Conservation (phyloP, 805 yeast genomes). For the Yarrowia sp. region DNA sequence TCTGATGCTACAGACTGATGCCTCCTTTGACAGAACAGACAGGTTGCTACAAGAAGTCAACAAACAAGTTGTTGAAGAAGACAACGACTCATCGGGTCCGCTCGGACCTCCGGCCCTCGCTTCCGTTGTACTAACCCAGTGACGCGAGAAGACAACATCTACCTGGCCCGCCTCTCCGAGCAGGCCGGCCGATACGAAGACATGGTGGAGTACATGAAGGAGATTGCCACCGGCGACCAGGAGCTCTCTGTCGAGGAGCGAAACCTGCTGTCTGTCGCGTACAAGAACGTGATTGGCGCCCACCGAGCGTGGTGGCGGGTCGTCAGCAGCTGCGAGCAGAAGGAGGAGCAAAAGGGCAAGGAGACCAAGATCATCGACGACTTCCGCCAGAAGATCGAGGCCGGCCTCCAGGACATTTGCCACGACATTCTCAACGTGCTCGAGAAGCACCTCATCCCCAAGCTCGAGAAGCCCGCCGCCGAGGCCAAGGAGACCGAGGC, state of each 20-base stretch:
- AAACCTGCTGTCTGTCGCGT: constrained; percentile 94
- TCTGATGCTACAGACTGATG: too few species aligned
- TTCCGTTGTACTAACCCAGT: constrained; percentile 29
- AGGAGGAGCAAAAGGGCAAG: constrained; percentile 97
- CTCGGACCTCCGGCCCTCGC: too few species aligned
- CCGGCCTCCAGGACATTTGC: constrained; percentile 92
- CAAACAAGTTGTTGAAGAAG: too few species aligned
- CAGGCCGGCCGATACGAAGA: constrained; percentile 99
- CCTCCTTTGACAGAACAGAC: too few species aligned
- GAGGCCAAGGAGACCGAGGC: constrained; percentile 6
- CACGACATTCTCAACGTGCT: constrained; percentile 90
- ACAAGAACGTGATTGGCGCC: constrained; percentile 98
- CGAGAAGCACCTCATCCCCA: constrained; percentile 85
- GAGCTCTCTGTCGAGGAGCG: constrained; percentile 98
- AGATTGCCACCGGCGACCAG: constrained; percentile 70
- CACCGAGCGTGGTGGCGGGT: constrained; percentile 99
- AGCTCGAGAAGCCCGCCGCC: constrained; percentile 36
- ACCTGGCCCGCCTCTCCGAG: constrained; percentile 97
- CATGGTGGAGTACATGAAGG: constrained; percentile 99
- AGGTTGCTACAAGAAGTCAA: too few species aligned
- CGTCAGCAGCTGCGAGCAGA: constrained; percentile 97
- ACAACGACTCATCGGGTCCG: too few species aligned
- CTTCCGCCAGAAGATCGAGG: constrained; percentile 94
- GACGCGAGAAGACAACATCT: constrained; percentile 96
- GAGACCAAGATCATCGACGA: constrained; percentile 90